Evolutionary conservation across 139 green algal genomes (phyloP), one percentile per base, ranked within the genome.

Genomic region (Chlamydomonas eustigma): DNA sequence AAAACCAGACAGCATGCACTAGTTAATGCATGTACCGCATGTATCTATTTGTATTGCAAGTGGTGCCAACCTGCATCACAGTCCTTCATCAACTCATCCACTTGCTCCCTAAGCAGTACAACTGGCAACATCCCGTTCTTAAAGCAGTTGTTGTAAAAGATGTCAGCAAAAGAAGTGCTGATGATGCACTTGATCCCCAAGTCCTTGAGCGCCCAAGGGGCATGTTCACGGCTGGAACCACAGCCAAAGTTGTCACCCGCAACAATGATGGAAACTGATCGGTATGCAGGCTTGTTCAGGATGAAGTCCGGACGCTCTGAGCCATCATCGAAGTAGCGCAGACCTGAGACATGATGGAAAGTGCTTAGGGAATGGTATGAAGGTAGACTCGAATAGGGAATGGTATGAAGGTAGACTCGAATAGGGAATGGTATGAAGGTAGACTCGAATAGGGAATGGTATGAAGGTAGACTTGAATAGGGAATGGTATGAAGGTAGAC

Each of bases 101-200:
- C 65, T 1, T 76, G 52, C 33, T 65, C 35, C 25, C 83, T 39
- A 32, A 66, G 70, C 32, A 88, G 67, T 51, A 77, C 74, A 4
- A 88, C 79, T 1, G 82, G 82, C 69, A 88, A 73, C 82, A 88
- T 83, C 51, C 78, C 78, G 39, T 88, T 88, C 78, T 88, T 88
- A 69, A 88, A 88, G 76, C 78, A 83, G 76, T 88, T 88, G 76
- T 84, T 88, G 73, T 80, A 84, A 51, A 88, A 88, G 51, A 88
- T 88, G 51, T 88, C 82, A 0, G 82, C 79, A 73, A 84, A 88
- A 5, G 73, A 80, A 22, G 78, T 84, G 37, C 75, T 81, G 64
- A 88, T 83, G 50, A 88, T 73, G 78, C 71, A 81, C 28, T 73
- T 66, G 44, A 88, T 82, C 22, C 82, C 82, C 38, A 84, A 84